Evolutionary conservation across 1,139 yeast species (phyloP), one percentile per base, ranked within the genome.

Genomic region (Yarrowia galli): DNA sequence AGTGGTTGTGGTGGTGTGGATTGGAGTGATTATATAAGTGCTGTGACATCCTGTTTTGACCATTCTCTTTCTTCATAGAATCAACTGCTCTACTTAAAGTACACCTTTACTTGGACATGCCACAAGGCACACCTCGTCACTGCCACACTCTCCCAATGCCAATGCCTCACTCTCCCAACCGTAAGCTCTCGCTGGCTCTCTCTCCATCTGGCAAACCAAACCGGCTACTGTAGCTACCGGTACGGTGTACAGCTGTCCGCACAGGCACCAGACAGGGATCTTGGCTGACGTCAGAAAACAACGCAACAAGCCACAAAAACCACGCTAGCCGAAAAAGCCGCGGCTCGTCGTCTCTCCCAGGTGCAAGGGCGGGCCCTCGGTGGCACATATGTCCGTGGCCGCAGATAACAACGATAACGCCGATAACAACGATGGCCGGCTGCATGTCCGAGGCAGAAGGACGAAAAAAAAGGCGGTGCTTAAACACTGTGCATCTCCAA

Each of bases 391-490:
- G 51, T 18, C 58, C 58, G 58, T 51, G 42, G 4, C 38, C 43
- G 43, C 58, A 35, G 58, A 54, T 54, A 54, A 54, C 61, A 22
- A 46, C 61, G 61, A 54, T 54, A 54, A 54, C 61, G 13, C 61
- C 61, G 61, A 54, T 54, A 54, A 54, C 61, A 54, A 54, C 43
- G 61, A 54, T 54, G 25, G 25, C 38, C 61, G 13, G 48, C 42
- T 53, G 60, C 60, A 53, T 36, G 22, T 12, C 3, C 22, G 9
- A 22, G 13, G 48, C n/a, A 16, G 40, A 3, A 10, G 28, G 13
- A 16, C 6, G 8, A 28, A 28, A 28, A 28, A 28, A 28, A 28
- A 28, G 32, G 32, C 32, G 32, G 32, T 28, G 32, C 32, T 28
- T 28, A 28, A 28, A 28, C 32, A 28, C 1, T 1, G 7, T 6